Base-by-base conservation (phyloP, 2,329 filamentous ascomycete genomes). In the Hypoxylon sp. region DNA sequence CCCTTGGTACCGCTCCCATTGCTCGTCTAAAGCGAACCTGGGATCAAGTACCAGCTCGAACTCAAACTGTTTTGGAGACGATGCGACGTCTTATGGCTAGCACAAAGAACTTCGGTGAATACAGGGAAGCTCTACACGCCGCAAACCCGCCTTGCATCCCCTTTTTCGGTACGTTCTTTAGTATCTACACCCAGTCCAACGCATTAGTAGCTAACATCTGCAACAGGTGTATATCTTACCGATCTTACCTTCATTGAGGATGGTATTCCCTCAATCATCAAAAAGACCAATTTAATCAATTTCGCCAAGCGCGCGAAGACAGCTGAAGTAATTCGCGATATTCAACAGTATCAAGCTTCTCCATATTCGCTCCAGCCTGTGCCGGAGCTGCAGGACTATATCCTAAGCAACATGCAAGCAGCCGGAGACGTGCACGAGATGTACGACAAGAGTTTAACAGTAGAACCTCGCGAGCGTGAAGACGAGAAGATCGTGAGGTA, bases 401-500 rank as follows among this genome's bases (percentile, higher is more conserved):
- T 99, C 61, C 75, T 97, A 62, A 92, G 87, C 71, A 97, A 97
- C 71, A 96, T 97, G 89, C 89, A 95, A 75, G 88, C 88, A 20
- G 93, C 94, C 3, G 90, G 91, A 42, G 93, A 97, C 71, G 94
- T 99, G 58, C 92, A 97, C 72, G 93, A 97, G 78, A 97, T 97
- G 94, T 99, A 97, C 77, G 92, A 97, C 73, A 92, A 92, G 80
- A 96, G 91, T 75, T 78, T 99, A 75, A 82, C 87, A 67, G 87
- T 99, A 54, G 94, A 99, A 72, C 94, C 94, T 57, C 84, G 94
- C 66, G 94, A 99, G 77, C 84, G 94, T 66, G 94, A 99, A 77
- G 94, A 99, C 69, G 94, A 99, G 77, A 97, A 97, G 81, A 97
- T 99, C 79, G 93, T 96, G 70, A 95, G 94, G 92, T 96, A 86